Base-by-base conservation (phyloP, 1,284 basidiomycete genomes). In the Irpex lacteus region DNA sequence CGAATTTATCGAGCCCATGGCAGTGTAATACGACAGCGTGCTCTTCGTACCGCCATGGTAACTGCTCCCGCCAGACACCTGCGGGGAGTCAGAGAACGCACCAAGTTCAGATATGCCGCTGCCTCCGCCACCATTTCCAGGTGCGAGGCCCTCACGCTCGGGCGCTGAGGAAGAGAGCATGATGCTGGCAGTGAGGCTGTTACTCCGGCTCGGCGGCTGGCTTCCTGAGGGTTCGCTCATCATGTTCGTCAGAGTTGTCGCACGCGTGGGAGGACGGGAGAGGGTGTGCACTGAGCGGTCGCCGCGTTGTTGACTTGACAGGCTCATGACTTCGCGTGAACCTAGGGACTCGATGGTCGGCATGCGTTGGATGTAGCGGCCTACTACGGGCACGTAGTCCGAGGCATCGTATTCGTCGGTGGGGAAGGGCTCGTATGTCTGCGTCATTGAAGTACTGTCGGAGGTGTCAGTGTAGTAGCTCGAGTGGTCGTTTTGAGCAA, bases 291-390 rank as follows among this genome's bases (percentile, higher is more conserved):
- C 63, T 34, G 67, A 69, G 21, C 57, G 56, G 36, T 65, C 68
- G 49, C 65, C 68, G 62, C 61, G 70, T 67, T 68, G 60, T 44
- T 40, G 55, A 59, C 69, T 68, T 62, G 67, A 71, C 53, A 72
- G 66, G 62, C 73, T 74, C 70, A 70, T 70, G 37, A 72, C 72
- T 85, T 79, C 89, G 60, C 82, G 80, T 26, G 87, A 89, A 52
- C 88, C 88, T 73, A 91, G 79, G 50, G 84, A 86, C 71, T 91
- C 88, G 67, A 91, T 91, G n/a, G 90, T 91, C 38, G 89, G 85
- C 89, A 91, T 90, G 37, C 89, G 86, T 60, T 82, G 80, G 59
- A 91, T 81, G 67, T 80, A 82, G 21, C 82, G 78, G 60, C 89
- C 88, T 59, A 91, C 76, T 60, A 91, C 80, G 18, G 80, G 80